Evolutionary conservation across 139 green algal genomes (phyloP), one percentile per base, ranked within the genome.

Genomic region (Bryopsis sp.): DNA sequence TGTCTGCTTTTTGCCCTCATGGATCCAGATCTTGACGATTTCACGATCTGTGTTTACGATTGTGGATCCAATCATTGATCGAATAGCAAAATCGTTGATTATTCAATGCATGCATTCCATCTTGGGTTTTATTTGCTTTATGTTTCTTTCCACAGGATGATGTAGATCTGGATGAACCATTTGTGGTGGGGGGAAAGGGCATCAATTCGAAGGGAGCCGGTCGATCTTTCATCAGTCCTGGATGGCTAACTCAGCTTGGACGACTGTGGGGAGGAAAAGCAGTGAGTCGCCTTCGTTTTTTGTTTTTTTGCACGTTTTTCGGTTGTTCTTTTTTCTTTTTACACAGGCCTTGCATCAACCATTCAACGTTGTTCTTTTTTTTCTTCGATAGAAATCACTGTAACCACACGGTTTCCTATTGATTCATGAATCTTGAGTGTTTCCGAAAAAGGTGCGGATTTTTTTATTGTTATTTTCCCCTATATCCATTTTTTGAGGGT

Each of bases 201-300:
- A 86, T 92, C 34, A 84, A 92, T 64, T 58, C 79, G 1, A 75
- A 60, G 4, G 87, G 87, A 26, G 86, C 87, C 7, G 86, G 86
- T 7, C 61, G 60, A 15, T 87, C 84, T 1, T 77, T 85, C 39
- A 79, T 79, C 3, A 84, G 72, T 35, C 86, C 87, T 38, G 84
- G 80, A n/a, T 94, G 87, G 87, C 76, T 92, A 37, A 91, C 86
- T n/a, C 76, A 90, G 78, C 73, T 94, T 5, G 80, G 79, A 48
- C 74, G 81, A 11, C 61, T 90, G 24, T 94, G 86, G 86, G 87
- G 87, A 58, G 86, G 86, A 63, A 84, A 86, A 68, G 87, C 81
- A 37, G 81, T 86, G 57, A 50, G 76, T 19, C 38, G 19, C 28
- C 32, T 5, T 31, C 66, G 22, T 3, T 33, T 33, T 54, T 48